Evolutionary conservation across 2,329 filamentous ascomycete genomes (phyloP), one percentile per base, ranked within the genome.

Genomic region (Fusarium setosum): DNA sequence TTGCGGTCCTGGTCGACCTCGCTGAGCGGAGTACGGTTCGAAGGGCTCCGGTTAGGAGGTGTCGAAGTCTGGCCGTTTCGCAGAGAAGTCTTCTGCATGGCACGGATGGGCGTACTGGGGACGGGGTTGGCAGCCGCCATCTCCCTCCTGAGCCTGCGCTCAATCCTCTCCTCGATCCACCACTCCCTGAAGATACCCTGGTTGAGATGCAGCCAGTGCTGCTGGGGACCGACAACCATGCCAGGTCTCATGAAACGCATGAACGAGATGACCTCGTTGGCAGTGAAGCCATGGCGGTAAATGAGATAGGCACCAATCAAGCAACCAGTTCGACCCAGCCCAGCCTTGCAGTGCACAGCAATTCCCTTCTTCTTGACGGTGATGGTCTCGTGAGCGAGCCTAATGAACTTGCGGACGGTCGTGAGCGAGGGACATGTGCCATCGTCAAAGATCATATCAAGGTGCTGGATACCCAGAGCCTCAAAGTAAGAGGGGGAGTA

Each of bases 371-470:
- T 93, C 81, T 92, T 92, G 49, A 94, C 86, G 1, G 90, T 94
- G 74, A 99, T 99, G 80, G 92, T 97, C 75, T 97, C 92, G 75
- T 98, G 96, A 1, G 96, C 94, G 59, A 99, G 85, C 69, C 93
- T 93, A 78, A 99, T 95, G 77, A 99, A 99, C 76, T 94, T 94
- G 69, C 93, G 90, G 24, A 99, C 96, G n/a, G 94, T 90, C 17
- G 88, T 88, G 51, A 99, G 83, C 3, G 93, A 90, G 20, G 96
- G 96, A 77, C 96, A 99, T 5, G 96, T 99, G 67, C 96, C 96
- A 72, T 99, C 96, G 74, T 98, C 96, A 75, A 99, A 99, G 74
- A 99, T 98, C 96, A 99, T 99, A 81, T 99, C 96, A 37, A 98
- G 84, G 76, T 99, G 96, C 73, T 94, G 90, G 74, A 99, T 98